Base-by-base conservation (phyloP, 352 stramenopile genomes). In the Phytophthora rubi region DNA sequence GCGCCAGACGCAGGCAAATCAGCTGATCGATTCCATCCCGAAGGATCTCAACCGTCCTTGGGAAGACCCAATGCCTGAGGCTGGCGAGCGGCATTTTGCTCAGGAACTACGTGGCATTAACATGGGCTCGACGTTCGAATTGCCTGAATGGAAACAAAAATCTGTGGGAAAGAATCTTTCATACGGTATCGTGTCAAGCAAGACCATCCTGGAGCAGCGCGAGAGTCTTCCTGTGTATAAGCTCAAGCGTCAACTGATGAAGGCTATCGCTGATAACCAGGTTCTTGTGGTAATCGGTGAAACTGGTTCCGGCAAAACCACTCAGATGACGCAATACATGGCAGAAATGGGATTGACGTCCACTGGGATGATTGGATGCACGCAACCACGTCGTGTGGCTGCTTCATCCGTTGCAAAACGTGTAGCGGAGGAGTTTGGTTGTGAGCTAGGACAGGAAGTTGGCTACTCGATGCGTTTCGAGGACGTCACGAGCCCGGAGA, bases 301-400 rank as follows among this genome's bases (percentile, higher is more conserved):
- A 72, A 99, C 98, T 0, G 98, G 98, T 3, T 98, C 84, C 1
- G 98, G 98, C 39, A 99, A 99, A 76, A 99, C 98, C 4, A 99
- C 98, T 4, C 98, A 99, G 76, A 99, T 99, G 95, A 99, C 98
- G 4, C 98, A 99, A 77, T 99, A 99, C 77, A 97, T 99, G 87
- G 94, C 93, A 13, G 98, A 99, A 79, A 95, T 98, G 79, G 98
- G 97, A 0, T 78, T 99, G 2, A 98, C 94, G n/a, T 97, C 95
- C n/a, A 95, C 91, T 28, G 96, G 90, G 3, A 98, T 98, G 16
- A 99, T 99, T 59, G 91, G 98, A 0, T 99, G 97, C 69, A 99
- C 98, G 16, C 98, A 99, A 82, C 98, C 98, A 9, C 90, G 98
- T 70, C 93, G 98, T 80, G 97, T 99, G 15, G 98, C 98, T 18